A percentile compares a stretch with the other conserved stretches of the same genome.
Evolutionary conservation across 1,284 basidiomycete genomes (phyloP).

Genomic region (Agroathelia rolfsii): DNA sequence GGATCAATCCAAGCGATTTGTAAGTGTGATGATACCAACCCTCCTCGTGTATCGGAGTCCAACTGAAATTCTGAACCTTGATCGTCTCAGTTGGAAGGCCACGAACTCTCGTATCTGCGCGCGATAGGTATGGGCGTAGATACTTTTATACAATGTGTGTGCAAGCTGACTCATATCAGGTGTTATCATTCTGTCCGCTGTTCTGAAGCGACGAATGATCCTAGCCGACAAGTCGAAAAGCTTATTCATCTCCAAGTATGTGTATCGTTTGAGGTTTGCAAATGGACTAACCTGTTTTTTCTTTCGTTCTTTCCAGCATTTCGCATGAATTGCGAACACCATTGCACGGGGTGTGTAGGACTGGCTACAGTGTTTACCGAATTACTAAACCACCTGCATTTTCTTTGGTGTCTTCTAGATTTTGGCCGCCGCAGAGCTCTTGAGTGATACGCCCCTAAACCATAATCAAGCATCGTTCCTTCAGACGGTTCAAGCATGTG

Average conservation of each 20-base stretch:
- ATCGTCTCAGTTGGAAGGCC: conserved; percentile 66
- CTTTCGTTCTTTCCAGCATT: conserved; percentile 44
- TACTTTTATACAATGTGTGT: conserved; percentile 5
- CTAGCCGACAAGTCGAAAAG: conserved; percentile 91
- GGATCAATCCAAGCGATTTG: conserved; percentile 71
- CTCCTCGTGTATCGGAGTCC: conserved; percentile 5
- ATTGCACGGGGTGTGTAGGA: conserved; percentile 78
- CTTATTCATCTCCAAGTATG: conserved; percentile 82
- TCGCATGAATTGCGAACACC: conserved; percentile 91
- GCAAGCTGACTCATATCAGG: conserved; percentile 31
- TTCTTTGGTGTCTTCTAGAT: conserved; percentile 38
- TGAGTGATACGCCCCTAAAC: conserved; percentile 75
- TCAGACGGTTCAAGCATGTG: conserved; percentile 82
- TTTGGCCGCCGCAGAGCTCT: conserved; percentile 81
- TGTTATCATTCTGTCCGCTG: conserved; percentile 90
- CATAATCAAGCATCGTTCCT: conserved; percentile 81
- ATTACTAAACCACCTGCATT: neutral
- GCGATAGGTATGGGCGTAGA: conserved; percentile 51
- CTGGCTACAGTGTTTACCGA: conserved; percentile 4
- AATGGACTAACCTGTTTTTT: conserved; percentile 13
- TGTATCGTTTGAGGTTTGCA: conserved; percentile 11
- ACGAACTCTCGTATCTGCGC: conserved; percentile 85
- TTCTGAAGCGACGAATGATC: conserved; percentile 87
- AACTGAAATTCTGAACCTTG: conserved; percentile 5
- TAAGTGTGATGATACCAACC: conserved; percentile 28